These are phyloP conservation scores for Populus deltoides DNA, from an alignment of 345 rosid genomes.

Conservation along the genomic window DNA sequence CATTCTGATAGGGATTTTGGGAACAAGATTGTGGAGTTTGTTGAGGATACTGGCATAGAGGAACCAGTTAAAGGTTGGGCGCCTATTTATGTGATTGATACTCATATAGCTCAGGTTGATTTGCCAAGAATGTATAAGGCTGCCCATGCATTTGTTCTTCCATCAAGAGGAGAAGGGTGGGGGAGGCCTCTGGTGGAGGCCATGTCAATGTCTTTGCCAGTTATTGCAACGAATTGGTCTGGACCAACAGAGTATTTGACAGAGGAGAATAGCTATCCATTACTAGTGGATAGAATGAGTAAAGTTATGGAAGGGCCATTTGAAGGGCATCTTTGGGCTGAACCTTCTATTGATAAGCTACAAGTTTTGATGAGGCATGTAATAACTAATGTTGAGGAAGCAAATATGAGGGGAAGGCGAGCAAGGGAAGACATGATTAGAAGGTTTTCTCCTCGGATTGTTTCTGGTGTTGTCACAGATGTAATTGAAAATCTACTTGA, in stretches of 20 bases:
- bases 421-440: conserved; percentile 73
- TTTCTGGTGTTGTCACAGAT: conserved; percentile 52
- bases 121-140: conserved; percentile 71
- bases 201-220: conserved; percentile 85
- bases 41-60: conserved; percentile 36
- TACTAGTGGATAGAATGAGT: conserved; percentile 54
- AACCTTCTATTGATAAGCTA: conserved; percentile 65
- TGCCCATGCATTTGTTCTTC: conserved; percentile 70
- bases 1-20: conserved; percentile 62
- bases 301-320: conserved; percentile 75
- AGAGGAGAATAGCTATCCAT: conserved; percentile 61
- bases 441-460: conserved; percentile 68
- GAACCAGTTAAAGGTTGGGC: conserved; percentile 51
- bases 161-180: conserved; percentile 94
- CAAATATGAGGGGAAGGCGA: conserved; percentile 49
- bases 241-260: conserved; percentile 80
- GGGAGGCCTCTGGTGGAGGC: conserved; percentile 81
- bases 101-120: conserved; percentile 68
- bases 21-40: conserved; percentile 70
- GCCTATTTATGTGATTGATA: conserved; percentile 51
- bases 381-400: conserved; percentile 47
- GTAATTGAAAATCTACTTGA: conserved; percentile 36
- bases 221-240: conserved; percentile 81
- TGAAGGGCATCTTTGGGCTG: conserved; percentile 76
- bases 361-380: conserved; percentile 59